A percentile compares a stretch with the other conserved stretches of the same genome.
These are phyloP conservation scores for Setaria italica DNA, from an alignment of 202 grass and related monocot genomes.

Conservation along the genomic window DNA sequence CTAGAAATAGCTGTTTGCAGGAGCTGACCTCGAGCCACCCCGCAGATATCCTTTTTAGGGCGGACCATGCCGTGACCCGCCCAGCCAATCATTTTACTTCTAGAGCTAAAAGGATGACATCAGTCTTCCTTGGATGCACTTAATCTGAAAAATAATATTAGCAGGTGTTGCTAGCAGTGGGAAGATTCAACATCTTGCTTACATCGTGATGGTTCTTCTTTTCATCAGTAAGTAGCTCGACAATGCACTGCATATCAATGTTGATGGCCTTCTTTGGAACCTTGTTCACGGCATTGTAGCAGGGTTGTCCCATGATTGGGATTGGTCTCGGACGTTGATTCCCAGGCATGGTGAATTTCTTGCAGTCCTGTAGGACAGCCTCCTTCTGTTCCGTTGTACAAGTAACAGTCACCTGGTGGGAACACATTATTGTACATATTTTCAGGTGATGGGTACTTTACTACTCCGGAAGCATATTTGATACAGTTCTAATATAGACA, in stretches of 20 bases:
- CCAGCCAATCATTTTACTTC: too few relatives aligned
- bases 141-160: too few relatives aligned
- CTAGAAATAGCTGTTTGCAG: too few relatives aligned
- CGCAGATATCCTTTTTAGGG: too few relatives aligned
- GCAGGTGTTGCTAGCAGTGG: not conserved
- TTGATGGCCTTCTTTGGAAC: not conserved
- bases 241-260: not conserved
- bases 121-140: too few relatives aligned
- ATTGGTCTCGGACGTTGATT: fast-evolving
- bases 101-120: too few relatives aligned
- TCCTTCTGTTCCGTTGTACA: not conserved
- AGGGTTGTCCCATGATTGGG: not conserved
- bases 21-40: too few relatives aligned
- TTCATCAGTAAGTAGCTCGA: not conserved
- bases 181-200: not conserved
- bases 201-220: not conserved
- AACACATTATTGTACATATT: not conserved
- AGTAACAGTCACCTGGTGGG: not conserved
- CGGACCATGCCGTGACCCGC: too few relatives aligned
- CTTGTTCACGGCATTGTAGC: not conserved
- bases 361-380: not conserved
- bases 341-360: not conserved
- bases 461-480: too few relatives aligned
- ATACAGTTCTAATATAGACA: not conserved
- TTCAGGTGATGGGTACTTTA: not conserved